A percentile compares a stretch with the other conserved stretches of the same genome.
Evolutionary conservation across 257 asterid genomes (phyloP).

Genomic region (Schizonepeta tenuifolia): DNA sequence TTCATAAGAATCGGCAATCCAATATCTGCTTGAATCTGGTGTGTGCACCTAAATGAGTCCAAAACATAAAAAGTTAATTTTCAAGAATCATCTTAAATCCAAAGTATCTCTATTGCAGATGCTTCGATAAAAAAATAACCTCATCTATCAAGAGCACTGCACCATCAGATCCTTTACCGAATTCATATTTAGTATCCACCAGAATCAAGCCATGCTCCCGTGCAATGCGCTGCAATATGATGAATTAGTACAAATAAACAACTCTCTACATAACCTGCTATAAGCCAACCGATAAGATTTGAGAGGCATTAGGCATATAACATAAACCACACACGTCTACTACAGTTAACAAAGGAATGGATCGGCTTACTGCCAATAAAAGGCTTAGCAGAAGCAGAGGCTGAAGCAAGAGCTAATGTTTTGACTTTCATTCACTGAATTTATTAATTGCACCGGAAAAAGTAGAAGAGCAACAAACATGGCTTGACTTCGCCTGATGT

Average conservation of each 20-base stretch:
- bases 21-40: conserved; percentile 97
- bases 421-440: not conserved
- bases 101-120: conserved; percentile 11
- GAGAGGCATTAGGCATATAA: not conserved
- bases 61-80: not conserved
- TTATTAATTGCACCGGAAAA: not conserved
- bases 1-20: conserved; percentile 77
- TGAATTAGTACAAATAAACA: not conserved
- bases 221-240: conserved; percentile 61
- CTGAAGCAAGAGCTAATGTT: conserved; percentile 15
- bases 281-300: not conserved
- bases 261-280: conserved; percentile 1
- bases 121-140: conserved; percentile 48
- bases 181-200: conserved; percentile 97
- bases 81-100: conserved; percentile 6
- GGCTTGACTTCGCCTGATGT: conserved; percentile 8
- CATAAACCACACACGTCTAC: not conserved
- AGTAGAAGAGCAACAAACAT: not conserved
- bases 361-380: not conserved
- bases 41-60: conserved; percentile 73
- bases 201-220: conserved; percentile 79
- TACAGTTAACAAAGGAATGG: not conserved
- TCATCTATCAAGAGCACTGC: conserved; percentile 76
- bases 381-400: conserved; percentile 2
- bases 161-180: conserved; percentile 93